phyloP scores from a whole-genome alignment of 75 land plant species.

The Cryptomeria japonica region DNA sequence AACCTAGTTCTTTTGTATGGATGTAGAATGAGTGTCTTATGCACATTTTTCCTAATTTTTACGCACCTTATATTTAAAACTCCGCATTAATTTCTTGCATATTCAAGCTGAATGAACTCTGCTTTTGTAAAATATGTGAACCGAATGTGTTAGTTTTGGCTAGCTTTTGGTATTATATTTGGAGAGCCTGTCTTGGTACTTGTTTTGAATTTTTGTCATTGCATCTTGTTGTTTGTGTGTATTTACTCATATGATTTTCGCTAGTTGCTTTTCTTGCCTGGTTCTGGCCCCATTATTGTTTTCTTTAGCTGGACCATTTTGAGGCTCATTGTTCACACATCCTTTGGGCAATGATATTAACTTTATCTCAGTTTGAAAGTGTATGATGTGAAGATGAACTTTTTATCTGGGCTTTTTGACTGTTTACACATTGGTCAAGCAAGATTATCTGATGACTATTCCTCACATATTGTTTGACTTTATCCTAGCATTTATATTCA shows the following conservation, averaged over 20 bases:
- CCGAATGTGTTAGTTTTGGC: not conserved
- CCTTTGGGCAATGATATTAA: not conserved
- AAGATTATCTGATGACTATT: not conserved
- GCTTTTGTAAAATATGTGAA: not conserved
- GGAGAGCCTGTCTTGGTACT: not conserved
- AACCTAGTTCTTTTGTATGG: not conserved
- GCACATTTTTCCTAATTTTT: not conserved
- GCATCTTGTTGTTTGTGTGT: not conserved
- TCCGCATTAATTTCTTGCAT: not conserved
- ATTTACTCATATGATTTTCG: not conserved
- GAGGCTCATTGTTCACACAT: not conserved
- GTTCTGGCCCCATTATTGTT: not conserved
- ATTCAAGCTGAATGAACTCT: not conserved
- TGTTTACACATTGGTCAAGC: not conserved
- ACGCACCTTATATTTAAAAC: not conserved
- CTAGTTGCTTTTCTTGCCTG: not conserved
- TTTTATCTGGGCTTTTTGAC: not conserved
- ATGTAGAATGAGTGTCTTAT: not conserved
- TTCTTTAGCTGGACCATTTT: not conserved
- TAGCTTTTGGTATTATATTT: not conserved
- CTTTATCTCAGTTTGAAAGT: not conserved
- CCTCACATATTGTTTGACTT: not conserved
- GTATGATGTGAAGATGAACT: not conserved
- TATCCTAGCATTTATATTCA: not conserved
- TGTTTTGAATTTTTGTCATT: not conserved